These are phyloP conservation scores for Sisymbrium altissimum DNA, from an alignment of 345 rosid species.

Conservation along the genomic window DNA sequence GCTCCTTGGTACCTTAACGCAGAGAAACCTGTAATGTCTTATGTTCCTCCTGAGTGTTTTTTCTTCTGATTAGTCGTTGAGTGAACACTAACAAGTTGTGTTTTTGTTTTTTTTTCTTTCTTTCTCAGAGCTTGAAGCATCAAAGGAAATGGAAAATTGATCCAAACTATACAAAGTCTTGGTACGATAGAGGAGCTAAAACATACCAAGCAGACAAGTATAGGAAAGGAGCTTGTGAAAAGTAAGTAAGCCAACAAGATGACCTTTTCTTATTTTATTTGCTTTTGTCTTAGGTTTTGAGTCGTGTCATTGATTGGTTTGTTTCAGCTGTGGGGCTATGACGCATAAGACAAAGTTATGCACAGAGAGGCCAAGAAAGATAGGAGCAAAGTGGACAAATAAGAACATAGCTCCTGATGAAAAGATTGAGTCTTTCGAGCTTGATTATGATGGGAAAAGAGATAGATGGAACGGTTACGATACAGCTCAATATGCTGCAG, in stretches of 20 bases:
- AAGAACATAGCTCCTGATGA: conserved; percentile 83
- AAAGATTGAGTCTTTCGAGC: conserved; percentile 64
- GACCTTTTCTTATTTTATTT: neutral
- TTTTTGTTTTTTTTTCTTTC: neutral
- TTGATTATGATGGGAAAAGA: conserved; percentile 78
- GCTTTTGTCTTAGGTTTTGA: neutral
- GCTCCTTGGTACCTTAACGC: neutral
- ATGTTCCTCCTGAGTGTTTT: neutral
- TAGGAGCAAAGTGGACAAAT: conserved; percentile 68
- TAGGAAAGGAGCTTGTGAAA: conserved; percentile 57
- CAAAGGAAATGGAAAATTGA: neutral
- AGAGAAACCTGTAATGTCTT: neutral
- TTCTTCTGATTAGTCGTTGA: neutral
- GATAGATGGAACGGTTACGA: conserved; percentile 89
- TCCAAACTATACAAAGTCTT: neutral
- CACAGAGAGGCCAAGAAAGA: conserved; percentile 69
- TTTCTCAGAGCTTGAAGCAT: neutral
- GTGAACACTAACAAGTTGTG: neutral
- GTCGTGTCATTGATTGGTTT: neutral
- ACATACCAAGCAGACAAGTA: neutral
- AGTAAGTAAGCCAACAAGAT: conserved; percentile 36
- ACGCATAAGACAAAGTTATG: conserved; percentile 63
- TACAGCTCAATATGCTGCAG: conserved; percentile 48
- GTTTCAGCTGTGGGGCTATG: conserved; percentile 75
- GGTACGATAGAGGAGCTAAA: neutral